These are phyloP conservation scores for Kandelia obovata DNA, from an alignment of 345 rosid species.

Conservation along the genomic window DNA sequence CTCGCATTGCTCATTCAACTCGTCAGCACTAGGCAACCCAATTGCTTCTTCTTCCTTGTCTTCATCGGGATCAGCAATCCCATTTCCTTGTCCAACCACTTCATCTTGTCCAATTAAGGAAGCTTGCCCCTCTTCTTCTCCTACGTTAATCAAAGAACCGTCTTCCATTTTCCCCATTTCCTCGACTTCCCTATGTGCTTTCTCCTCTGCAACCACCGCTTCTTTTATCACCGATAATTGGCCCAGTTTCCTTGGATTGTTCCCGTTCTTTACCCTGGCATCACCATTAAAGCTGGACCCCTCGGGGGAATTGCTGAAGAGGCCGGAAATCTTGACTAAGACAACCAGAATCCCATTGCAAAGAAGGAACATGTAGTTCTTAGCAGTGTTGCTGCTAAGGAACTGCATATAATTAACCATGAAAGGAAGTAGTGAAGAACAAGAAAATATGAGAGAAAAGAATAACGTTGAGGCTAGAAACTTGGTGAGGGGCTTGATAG, in stretches of 20 bases:
- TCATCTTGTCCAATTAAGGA: conserved; percentile 16
- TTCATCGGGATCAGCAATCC: conserved; percentile 5
- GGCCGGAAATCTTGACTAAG: conserved; percentile 41
- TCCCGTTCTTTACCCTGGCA: conserved; percentile 1
- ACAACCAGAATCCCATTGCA: conserved; percentile 67
- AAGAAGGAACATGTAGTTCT: conserved; percentile 62
- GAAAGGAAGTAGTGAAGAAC: conserved; percentile 27
- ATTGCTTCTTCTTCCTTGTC: conserved; percentile 15
- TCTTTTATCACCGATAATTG: conserved; percentile 14
- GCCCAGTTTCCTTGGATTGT: conserved; percentile 7
- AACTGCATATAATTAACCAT: conserved; percentile 11
- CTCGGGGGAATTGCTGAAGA: conserved; percentile 16
- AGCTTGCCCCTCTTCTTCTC: conserved; percentile 7
- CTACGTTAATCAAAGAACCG: background rate
- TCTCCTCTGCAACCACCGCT: conserved; percentile 17
- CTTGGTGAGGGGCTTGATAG: conserved; percentile 21
- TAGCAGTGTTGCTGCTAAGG: conserved; percentile 32
- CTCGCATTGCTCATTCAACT: conserved; percentile 64
- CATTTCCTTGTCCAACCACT: conserved; percentile 20
- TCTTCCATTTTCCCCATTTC: conserved; percentile 12
- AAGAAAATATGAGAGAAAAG: conserved; percentile 36
- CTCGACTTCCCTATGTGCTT: conserved; percentile 15
- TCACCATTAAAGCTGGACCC: conserved; percentile 15
- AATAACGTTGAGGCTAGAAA: conserved; percentile 33
- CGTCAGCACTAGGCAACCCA: conserved; percentile 46